Evolutionary conservation across 2,329 filamentous ascomycete genomes (phyloP).

Genomic region (Dactylellina drechsleri): DNA sequence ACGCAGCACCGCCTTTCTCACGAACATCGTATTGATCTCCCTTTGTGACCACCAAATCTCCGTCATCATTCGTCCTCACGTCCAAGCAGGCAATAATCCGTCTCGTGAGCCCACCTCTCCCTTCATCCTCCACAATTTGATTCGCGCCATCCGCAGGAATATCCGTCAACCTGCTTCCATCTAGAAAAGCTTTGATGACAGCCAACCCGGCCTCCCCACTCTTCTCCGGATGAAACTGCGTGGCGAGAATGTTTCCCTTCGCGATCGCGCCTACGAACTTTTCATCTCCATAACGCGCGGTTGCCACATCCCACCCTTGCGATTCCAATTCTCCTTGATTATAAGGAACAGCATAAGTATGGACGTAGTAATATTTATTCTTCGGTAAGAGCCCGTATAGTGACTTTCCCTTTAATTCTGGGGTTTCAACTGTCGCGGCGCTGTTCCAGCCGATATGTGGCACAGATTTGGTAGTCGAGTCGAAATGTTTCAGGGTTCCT

Average conservation of each 20-base stretch:
- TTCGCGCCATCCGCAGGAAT: slow-evolving; percentile 45
- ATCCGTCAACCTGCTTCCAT: slow-evolving; percentile 66
- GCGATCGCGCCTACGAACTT: slow-evolving; percentile 91
- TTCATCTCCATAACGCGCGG: slow-evolving; percentile 84
- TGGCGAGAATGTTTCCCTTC: slow-evolving; percentile 84
- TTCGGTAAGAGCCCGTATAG: slow-evolving; percentile 81
- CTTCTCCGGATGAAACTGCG: slow-evolving; percentile 98
- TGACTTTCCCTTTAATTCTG: slow-evolving; percentile 62
- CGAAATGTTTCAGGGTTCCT: slow-evolving; percentile 77
- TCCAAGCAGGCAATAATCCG: slow-evolving; percentile 96
- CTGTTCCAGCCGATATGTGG: slow-evolving; percentile 99
- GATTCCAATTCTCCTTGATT: slow-evolving; percentile 72
- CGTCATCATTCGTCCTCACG: slow-evolving; percentile 90
- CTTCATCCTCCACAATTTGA: slow-evolving; percentile 54
- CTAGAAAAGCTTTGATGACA: slow-evolving; percentile 84
- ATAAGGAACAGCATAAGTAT: slow-evolving; percentile 89
- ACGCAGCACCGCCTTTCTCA: slow-evolving; percentile 73
- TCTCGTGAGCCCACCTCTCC: slow-evolving; percentile 79
- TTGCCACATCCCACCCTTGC: slow-evolving; percentile 91
- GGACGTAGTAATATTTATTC: slow-evolving; percentile 99
- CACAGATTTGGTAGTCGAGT: slow-evolving; percentile 83
- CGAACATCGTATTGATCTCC: slow-evolving; percentile 98
- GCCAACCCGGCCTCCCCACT: slow-evolving; percentile 88
- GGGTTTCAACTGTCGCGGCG: slow-evolving; percentile 69
- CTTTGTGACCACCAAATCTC: slow-evolving; percentile 96